Conservation (phyloP, 371 early-diverging fungal species). For the Syncephalastrum racemosum region DNA sequence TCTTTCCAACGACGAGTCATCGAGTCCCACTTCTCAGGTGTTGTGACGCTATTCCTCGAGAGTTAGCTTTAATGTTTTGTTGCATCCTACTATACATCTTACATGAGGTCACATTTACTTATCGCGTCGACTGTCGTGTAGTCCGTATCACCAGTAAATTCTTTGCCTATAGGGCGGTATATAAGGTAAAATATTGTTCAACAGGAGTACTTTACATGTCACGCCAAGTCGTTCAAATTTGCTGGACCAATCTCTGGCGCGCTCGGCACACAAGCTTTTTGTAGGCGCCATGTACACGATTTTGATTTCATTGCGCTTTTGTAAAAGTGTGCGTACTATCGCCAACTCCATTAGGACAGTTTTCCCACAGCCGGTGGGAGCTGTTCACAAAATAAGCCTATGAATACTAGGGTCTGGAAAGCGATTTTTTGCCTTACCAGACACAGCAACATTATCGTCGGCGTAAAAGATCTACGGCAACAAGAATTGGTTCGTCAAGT, state of each 20-base stretch:
- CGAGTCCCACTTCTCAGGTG: conserved; percentile 83
- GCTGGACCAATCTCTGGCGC: conserved; percentile 61
- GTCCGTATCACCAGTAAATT: conserved; percentile 84
- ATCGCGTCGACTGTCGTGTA: conserved; percentile 25
- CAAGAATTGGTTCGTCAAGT: not conserved
- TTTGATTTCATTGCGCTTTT: conserved; percentile 32
- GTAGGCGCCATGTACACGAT: conserved; percentile 88
- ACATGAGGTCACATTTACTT: conserved; percentile 36
- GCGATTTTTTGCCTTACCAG: conserved; percentile 27
- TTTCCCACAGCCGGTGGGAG: conserved; percentile 91
- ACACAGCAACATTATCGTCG: conserved; percentile 60
- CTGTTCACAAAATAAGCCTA: conserved; percentile 22
- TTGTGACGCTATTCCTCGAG: conserved; percentile 51
- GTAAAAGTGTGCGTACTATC: conserved; percentile 53
- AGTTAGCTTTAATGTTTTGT: too few relatives aligned
- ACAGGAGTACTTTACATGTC: conserved; percentile 37
- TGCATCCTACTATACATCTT: conserved; percentile 10
- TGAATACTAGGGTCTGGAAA: not conserved
- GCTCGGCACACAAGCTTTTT: conserved; percentile 81
- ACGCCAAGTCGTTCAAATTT: conserved; percentile 62
- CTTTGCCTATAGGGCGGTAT: conserved; percentile 38
- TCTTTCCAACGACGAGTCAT: conserved; percentile 66
- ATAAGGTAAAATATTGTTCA: conserved; percentile 1
- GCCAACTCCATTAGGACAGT: conserved; percentile 76
- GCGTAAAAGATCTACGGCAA: conserved; percentile 27